These are phyloP conservation scores for Tricholoma saponaceum DNA, from an alignment of 768 basidiomycete genomes.

Conservation along the genomic window DNA sequence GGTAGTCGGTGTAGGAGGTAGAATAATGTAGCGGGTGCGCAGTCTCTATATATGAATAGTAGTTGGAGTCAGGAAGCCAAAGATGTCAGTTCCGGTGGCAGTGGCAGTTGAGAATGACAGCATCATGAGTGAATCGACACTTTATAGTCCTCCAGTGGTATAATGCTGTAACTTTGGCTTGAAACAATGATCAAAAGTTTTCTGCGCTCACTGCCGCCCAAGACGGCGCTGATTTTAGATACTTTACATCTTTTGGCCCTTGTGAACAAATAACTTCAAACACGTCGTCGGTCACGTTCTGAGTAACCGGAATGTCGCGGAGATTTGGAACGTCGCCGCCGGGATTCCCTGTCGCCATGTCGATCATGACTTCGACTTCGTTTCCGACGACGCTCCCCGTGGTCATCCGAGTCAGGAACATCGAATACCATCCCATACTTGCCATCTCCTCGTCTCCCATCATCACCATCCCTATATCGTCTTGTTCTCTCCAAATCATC, in stretches of 20 bases:
- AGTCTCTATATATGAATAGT: not conserved
- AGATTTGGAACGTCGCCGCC: slow-evolving; percentile 35
- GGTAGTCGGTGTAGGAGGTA: not conserved
- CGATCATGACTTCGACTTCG: too few relatives aligned
- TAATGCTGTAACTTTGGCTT: too few relatives aligned
- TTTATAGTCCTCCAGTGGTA: too few relatives aligned
- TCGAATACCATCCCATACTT: slow-evolving; percentile 87
- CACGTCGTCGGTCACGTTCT: slow-evolving; percentile 1
- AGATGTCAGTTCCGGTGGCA: not conserved
- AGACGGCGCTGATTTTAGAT: slow-evolving; percentile 8
- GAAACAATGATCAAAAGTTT: too few relatives aligned
- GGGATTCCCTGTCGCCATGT: slow-evolving; percentile 21
- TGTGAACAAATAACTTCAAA: too few relatives aligned
- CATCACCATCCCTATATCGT: slow-evolving; percentile 53
- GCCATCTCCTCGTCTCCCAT: slow-evolving; percentile 19
- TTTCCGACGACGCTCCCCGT: slow-evolving; percentile 42
- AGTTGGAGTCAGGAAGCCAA: too few relatives aligned
- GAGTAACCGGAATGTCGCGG: slow-evolving; percentile 15
- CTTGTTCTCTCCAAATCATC: slow-evolving; percentile 72
- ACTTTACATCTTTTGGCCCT: not conserved
- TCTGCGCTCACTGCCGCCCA: slow-evolving; percentile 1
- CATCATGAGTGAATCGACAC: too few relatives aligned
- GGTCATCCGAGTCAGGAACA: slow-evolving; percentile 34
- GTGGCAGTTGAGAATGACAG: too few relatives aligned
- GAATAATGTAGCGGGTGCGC: too few relatives aligned